Base-by-base conservation (phyloP, 2,329 filamentous ascomycete genomes). In the Verticillium nubilum region DNA sequence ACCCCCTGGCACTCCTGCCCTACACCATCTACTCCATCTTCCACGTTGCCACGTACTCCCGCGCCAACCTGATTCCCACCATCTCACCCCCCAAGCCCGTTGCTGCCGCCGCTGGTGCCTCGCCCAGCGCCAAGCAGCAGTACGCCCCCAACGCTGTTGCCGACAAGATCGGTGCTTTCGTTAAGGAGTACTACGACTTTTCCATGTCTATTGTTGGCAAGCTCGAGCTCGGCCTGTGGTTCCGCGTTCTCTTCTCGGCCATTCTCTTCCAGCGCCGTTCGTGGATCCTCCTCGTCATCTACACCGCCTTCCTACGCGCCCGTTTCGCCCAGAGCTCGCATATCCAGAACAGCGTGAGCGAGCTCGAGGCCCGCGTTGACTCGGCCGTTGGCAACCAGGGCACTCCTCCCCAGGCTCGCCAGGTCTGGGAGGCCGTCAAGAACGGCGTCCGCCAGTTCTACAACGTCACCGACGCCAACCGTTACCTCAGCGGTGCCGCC, bases 11-110 rank as follows among this genome's bases (percentile, higher is more conserved):
- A 59, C 85, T 99, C 69, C 86, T 97, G 59, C 95, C 95, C 28
- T 99, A 97, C 80, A 88, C 87, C 68, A 91, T 99, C 76, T 99
- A 98, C 85, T 98, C 94, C 61, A 78, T 98, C 76, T 99, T 99
- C 87, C 95, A 99, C 79, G 92, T 98, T 67, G 91, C 93, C 63
- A 98, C 95, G 65, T 99, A 99, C 79, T 91, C 90, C 66, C 92
- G 95, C 74, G 90, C 90, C 74, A 96, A 96, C 80, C 78, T 99
- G 65, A 90, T 99, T 68, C 95, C 95, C 62, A 92, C 91, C 64
- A 72, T 99, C 68, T 83, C 89, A 69, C 91, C 92, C 17, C 83
- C 87, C 61, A 80, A 82, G 65, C 73, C 79, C 64, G 69, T 79
- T 35, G 76, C 83, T 35, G 72, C 84, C 15, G 75, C 84, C 42